Evolutionary conservation across 2,329 filamentous ascomycete species (phyloP), one percentile per base, ranked within the genome.

Genomic region (Epichloe hybrida): DNA sequence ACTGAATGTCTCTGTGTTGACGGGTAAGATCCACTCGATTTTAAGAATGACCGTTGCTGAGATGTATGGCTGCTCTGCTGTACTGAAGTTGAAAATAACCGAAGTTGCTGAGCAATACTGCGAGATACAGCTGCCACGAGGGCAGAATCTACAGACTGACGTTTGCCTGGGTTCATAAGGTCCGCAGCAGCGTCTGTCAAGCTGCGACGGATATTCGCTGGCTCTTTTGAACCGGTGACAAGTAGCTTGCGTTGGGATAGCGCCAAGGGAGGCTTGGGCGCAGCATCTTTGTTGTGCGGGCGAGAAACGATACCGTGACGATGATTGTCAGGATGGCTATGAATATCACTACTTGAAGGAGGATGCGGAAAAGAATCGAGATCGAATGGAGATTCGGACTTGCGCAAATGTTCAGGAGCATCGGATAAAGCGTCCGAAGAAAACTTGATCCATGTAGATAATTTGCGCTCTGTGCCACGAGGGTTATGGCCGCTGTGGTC

Each of bases 121-220:
- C 71, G 67, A 20, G 69, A 67, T 41, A 75, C 69, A 4, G 72
- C 68, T 51, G 72, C 68, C 53, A 72, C 68, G 13, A 70, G 64
- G 9, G 64, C 61, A 15, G 68, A 63, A 50, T 74, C 70, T 21
- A 65, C 48, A 54, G 64, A 56, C 58, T 55, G 34, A 21, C 62
- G 61, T 40, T 65, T 67, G 15, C 64, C 58, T 7, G 54, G 57
- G 15, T 53, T 54, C 27, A 53, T 23, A 31, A 50, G 21, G 15
- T 55, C 54, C 13, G 31, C 37, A 3, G 55, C 49, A 38, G 54
- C 53, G 46, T 59, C 54, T 42, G 50, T 52, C 43, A 57, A 27
- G 35, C 52, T 52, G n/a, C 31, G 43, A 9, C 46, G 54, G 21
- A 46, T 36, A 35, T 31, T 39, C 9, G 52, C 49, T 9, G 47